Evolutionary conservation across 2,329 filamentous ascomycete species (phyloP).

Genomic region (Colletotrichum limetticola): DNA sequence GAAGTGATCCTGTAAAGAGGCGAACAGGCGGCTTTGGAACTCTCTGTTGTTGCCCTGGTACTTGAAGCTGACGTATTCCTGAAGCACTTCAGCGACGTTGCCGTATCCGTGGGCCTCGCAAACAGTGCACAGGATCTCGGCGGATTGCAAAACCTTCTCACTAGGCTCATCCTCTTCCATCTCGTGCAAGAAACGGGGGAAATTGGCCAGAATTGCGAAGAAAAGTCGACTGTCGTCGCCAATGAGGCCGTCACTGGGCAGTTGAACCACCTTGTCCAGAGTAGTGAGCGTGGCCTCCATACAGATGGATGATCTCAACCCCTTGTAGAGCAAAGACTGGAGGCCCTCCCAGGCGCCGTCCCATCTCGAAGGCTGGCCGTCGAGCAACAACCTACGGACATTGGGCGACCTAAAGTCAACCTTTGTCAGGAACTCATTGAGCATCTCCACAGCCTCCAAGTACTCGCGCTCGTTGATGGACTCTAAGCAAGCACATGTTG

Average conservation of each 20-base stretch:
- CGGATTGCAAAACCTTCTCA: slow-evolving; percentile 68
- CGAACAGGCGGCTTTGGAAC: slow-evolving; percentile 79
- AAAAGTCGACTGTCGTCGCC: slow-evolving; percentile 86
- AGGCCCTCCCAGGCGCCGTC: slow-evolving; percentile 89
- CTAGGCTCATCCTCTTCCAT: slow-evolving; percentile 74
- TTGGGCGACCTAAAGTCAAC: slow-evolving; percentile 79
- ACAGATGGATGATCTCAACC: slow-evolving; percentile 85
- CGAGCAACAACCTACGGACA: slow-evolving; percentile 77
- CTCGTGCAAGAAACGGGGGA: slow-evolving; percentile 84
- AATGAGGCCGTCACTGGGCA: slow-evolving; percentile 83
- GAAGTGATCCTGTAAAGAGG: slow-evolving; percentile 80
- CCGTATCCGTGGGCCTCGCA: slow-evolving; percentile 78
- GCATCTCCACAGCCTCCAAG: slow-evolving; percentile 89
- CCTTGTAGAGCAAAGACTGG: slow-evolving; percentile 89
- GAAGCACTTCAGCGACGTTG: slow-evolving; percentile 75
- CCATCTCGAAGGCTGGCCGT: slow-evolving; percentile 87
- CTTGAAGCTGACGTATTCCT: slow-evolving; percentile 74
- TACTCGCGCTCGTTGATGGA: slow-evolving; percentile 98
- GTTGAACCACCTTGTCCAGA: slow-evolving; percentile 79
- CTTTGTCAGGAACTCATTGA: slow-evolving; percentile 86
- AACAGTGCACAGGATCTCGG: slow-evolving; percentile 75
- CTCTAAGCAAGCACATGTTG: slow-evolving; percentile 93
- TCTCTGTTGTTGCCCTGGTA: slow-evolving; percentile 74
- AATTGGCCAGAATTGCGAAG: slow-evolving; percentile 89
- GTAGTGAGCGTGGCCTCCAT: slow-evolving; percentile 81